Evolutionary conservation across 2,329 filamentous ascomycete species (phyloP), one percentile per base, ranked within the genome.

Genomic region (Grosmannia clavigera): DNA sequence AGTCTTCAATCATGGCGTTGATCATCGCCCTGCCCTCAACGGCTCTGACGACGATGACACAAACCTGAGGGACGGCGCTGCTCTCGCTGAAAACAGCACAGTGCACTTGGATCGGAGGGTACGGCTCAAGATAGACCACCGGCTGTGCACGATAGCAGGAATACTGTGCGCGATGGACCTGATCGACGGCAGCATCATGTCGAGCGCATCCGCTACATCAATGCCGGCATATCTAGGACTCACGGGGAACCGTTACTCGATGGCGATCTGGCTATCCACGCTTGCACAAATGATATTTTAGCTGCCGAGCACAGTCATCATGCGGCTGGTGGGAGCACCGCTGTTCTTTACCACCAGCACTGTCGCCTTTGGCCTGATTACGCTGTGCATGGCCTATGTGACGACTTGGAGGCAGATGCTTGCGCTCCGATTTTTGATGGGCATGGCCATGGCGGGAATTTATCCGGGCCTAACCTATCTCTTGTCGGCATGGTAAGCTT

Each of bases 111-210:
- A 57, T 40, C 55, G 55, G 11, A 33, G 0, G 40, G 40, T 57
- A 9, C 55, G 38, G 55, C 27, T 27, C 7, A 57, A 57, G 27
- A 57, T 57, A 5, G 55, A 57, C 27, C 40, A 50, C 25, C 55
- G 55, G 5, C 55, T 57, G 14, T 57, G 55, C 40, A 48, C 55
- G 19, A 48, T 57, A 29, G 55, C 55, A 7, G 55, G 55, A 5
- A 40, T 57, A 27, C 40, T 57, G 22, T 57, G 55, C 27, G 55
- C 55, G 22, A 57, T 57, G 55, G 55, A 57, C 40, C 40, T 57
- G 25, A 57, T 57, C 27, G 55, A 57, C 55, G 27, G 55, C 25
- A 33, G 55, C 55, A 57, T 57, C 55, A 46, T 57, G 55, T 48
- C 55, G 40, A 57, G 40, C 55, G 55, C 55, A 6, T 57, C 55